phyloP scores from a whole-genome alignment of 2,329 filamentous ascomycete species.

The Dissoconium aciculare region DNA sequence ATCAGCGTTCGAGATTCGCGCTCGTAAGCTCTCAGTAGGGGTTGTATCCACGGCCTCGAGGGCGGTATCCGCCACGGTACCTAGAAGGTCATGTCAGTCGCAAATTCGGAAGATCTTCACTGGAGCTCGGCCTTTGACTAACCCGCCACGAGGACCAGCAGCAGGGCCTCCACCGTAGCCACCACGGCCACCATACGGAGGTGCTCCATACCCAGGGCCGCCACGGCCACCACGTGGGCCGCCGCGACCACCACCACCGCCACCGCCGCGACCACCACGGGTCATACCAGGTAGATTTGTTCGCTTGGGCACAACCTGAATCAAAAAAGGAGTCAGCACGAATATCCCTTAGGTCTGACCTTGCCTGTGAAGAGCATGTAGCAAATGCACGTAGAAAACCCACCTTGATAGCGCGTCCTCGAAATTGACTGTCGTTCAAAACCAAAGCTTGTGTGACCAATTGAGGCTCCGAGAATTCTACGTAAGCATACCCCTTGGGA shows the following conservation, averaged over 20 bases:
- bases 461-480: conserved; percentile 90
- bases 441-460: conserved; percentile 87
- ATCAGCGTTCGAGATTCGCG: no score
- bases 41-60: conserved; percentile 24
- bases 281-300: conserved; percentile 94
- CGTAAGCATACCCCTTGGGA: conserved; percentile 99
- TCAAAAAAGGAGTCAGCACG: conserved; percentile 17
- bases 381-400: conserved; percentile 13
- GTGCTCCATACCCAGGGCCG: conserved; percentile 29
- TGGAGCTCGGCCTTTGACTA: no score
- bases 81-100: no score
- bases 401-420: conserved; percentile 90
- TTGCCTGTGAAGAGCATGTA: background rate
- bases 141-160: conserved; percentile 11
- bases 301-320: conserved; percentile 70
- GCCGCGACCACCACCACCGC: conserved; percentile 30
- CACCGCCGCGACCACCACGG: conserved; percentile 57
- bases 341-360: background rate
- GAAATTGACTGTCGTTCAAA: conserved; percentile 90
- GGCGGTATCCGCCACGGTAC: conserved; percentile 25
- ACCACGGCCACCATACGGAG: conserved; percentile 13
- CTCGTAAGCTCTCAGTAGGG: conserved; percentile 25
- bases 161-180: conserved; percentile 28
- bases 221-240: conserved; percentile 35
- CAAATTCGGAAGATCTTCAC: no score